A percentile compares a stretch with the other conserved stretches of the same genome.
Evolutionary conservation across 2,329 filamentous ascomycete species (phyloP).

Genomic region (Didymella sp.): DNA sequence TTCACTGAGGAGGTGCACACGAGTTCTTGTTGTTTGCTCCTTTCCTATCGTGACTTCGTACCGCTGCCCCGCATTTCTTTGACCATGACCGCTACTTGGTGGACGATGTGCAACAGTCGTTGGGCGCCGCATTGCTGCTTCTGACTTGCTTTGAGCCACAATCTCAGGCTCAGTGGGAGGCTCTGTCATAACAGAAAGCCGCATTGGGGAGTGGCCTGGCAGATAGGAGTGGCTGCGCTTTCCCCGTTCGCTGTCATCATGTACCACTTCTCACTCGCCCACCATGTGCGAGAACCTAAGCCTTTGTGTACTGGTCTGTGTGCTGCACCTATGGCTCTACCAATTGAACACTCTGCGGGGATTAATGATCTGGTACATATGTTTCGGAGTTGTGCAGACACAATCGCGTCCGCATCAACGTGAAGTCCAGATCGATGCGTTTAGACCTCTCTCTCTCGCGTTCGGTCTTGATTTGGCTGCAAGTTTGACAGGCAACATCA

Average conservation of each 20-base stretch:
- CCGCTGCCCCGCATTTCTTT: constrained; percentile 31
- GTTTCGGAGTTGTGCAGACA: not conserved
- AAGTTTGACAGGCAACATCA: not conserved
- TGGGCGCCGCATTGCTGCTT: constrained; percentile 17
- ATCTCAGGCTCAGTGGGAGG: not conserved
- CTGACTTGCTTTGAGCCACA: not conserved
- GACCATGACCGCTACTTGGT: constrained; percentile 19
- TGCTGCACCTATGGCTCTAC: not conserved
- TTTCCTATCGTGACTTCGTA: constrained; percentile 3
- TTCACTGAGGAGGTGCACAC: not conserved
- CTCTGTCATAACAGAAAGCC: not conserved
- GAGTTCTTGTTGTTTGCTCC: constrained; percentile 3
- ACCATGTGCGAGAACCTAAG: not conserved
- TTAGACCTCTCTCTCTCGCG: not conserved
- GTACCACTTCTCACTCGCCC: not conserved
- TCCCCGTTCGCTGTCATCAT: not conserved
- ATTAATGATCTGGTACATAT: not conserved
- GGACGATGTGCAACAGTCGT: constrained; percentile 11
- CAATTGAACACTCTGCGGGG: not conserved
- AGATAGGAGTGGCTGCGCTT: not conserved
- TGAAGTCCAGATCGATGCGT: not conserved
- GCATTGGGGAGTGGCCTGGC: not conserved
- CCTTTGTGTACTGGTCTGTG: not conserved
- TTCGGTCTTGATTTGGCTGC: not conserved
- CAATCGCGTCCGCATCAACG: too few relatives aligned